Conservation (phyloP, 352 stramenopile species). For the Globisporangium orthogonon region DNA sequence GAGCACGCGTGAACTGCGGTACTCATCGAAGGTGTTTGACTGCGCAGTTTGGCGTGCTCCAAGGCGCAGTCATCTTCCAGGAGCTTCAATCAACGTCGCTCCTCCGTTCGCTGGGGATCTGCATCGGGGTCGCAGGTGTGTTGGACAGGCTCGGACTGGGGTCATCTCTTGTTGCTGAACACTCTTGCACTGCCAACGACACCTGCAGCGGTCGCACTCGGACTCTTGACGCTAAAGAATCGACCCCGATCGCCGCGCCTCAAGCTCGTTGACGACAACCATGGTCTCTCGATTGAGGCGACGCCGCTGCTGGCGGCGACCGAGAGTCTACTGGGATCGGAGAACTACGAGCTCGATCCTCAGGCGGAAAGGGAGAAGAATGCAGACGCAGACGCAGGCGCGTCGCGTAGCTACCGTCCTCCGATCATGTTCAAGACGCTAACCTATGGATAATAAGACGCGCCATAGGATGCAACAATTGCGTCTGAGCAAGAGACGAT, state of each 20-base stretch:
- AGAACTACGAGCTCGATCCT: not conserved
- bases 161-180: not conserved
- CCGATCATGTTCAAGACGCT: constrained; percentile 11
- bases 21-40: not conserved
- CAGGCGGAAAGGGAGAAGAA: not conserved
- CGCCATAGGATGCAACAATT: too few relatives aligned
- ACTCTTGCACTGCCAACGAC: not conserved
- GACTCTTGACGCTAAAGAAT: constrained; percentile 5
- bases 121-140: constrained; percentile 5
- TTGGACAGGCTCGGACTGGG: not conserved
- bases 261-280: not conserved
- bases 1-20: not conserved
- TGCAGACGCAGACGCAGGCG: not conserved
- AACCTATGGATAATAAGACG: not conserved
- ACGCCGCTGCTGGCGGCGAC: not conserved
- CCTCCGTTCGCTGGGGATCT: not conserved
- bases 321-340: constrained; percentile 1
- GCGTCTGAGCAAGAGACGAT: too few relatives aligned
- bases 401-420: constrained; percentile 2
- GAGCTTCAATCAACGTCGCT: constrained; percentile 7
- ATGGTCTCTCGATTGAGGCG: not conserved
- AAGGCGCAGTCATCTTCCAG: constrained; percentile 15
- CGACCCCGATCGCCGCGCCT: not conserved
- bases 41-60: constrained; percentile 11
- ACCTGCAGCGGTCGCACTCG: constrained; percentile 2